phyloP scores from a whole-genome alignment of 2,329 filamentous ascomycete genomes.

The Colletotrichum abscissum region DNA sequence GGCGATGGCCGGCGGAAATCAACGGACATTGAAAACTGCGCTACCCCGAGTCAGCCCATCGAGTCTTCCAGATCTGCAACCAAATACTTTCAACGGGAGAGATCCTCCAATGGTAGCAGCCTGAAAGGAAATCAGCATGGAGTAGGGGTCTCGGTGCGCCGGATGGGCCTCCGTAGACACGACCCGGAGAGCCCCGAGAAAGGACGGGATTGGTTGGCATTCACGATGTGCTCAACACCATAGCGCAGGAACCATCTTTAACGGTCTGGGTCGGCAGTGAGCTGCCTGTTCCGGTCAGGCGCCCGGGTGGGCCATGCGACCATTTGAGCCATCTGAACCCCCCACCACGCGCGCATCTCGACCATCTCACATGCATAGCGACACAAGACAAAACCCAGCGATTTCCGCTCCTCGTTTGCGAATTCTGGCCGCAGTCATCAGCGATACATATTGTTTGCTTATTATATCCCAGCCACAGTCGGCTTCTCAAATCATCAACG shows the following conservation, averaged over 20 bases:
- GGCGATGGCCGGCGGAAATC: constrained; percentile 18
- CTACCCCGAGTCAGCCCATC: constrained; percentile 26
- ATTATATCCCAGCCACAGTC: not conserved
- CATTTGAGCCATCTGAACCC: not conserved
- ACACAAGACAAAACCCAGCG: not conserved
- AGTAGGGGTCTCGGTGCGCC: constrained; percentile 15
- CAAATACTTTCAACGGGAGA: not conserved
- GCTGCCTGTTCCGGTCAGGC: constrained; percentile 31
- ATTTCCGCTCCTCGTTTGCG: not conserved
- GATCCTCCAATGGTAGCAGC: constrained; percentile 15
- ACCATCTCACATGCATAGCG: constrained; percentile 23
- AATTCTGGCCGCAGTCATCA: not conserved
- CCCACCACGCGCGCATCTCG: constrained; percentile 22
- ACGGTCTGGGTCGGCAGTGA: constrained; percentile 19
- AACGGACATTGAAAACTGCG: constrained; percentile 5
- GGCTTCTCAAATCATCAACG: not conserved
- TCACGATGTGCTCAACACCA: not conserved
- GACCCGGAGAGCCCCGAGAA: constrained; percentile 26
- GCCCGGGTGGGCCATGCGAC: constrained; percentile 20
- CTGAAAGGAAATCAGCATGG: not conserved
- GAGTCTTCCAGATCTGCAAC: not conserved
- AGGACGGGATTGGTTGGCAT: constrained; percentile 2
- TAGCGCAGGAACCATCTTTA: constrained; percentile 13
- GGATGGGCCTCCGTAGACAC: not conserved
- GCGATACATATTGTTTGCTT: not conserved